A percentile compares a stretch with the other conserved stretches of the same genome.
Evolutionary conservation across 106 monocot species (phyloP).

Genomic region (Dendrobium chrysotoxum): DNA sequence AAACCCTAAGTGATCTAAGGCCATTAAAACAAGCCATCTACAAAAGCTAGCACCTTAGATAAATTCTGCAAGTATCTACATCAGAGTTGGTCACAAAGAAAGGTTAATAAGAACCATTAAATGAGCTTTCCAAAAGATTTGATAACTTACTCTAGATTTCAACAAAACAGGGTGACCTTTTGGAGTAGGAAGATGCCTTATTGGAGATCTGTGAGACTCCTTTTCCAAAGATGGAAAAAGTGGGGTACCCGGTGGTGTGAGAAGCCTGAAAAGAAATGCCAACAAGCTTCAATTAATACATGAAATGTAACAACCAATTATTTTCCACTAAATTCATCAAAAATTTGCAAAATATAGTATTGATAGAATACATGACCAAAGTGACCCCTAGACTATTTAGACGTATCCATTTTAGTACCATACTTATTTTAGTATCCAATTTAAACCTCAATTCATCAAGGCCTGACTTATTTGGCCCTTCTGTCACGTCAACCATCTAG

Average conservation of each 20-base stretch:
- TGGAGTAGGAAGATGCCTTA: conserved; percentile 38
- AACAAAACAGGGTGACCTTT: conserved; percentile 43
- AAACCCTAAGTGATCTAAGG: neutral
- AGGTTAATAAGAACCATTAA: neutral
- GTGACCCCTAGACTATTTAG: too few relatives aligned
- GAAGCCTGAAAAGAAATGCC: conserved; percentile 52
- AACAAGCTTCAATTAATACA: conserved; percentile 1
- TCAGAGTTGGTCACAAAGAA: neutral
- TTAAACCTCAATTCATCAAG: neutral
- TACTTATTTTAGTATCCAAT: neutral
- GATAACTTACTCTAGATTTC: conserved; percentile 49
- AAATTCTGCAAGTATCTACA: neutral
- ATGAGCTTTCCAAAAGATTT: neutral
- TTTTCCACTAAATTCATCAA: neutral
- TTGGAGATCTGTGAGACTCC: conserved; percentile 49
- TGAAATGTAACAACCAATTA: neutral
- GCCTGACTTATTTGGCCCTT: neutral
- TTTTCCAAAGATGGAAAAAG: conserved; percentile 66
- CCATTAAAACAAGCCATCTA: neutral
- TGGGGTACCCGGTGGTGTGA: conserved; percentile 79
- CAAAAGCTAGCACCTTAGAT: neutral
- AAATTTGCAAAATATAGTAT: neutral
- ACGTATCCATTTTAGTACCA: neutral
- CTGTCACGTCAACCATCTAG: neutral
- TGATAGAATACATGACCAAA: neutral